A percentile compares a stretch with the other conserved stretches of the same genome.
phyloP scores from a whole-genome alignment of 345 rosid species.

The Citrus hindsii region DNA sequence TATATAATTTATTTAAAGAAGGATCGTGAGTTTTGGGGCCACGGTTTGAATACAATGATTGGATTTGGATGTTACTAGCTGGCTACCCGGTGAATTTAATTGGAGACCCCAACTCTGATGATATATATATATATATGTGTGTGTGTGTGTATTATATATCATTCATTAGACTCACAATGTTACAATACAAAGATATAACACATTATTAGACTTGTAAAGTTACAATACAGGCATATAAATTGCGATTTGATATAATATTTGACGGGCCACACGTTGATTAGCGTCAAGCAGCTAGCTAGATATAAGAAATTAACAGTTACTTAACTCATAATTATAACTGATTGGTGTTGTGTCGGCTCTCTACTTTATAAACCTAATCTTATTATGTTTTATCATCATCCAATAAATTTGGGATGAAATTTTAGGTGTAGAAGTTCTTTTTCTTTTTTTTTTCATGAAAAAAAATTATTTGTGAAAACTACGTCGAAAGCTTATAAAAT shows the following conservation, averaged over 20 bases:
- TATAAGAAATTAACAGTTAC: too few relatives aligned
- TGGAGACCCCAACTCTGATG: background rate
- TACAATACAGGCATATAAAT: too few relatives aligned
- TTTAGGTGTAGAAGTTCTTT: background rate
- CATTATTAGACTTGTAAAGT: background rate
- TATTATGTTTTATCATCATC: background rate
- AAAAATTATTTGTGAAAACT: background rate
- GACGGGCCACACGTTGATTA: too few relatives aligned
- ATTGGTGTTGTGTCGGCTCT: too few relatives aligned
- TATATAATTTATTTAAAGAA: too few relatives aligned
- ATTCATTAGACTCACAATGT: background rate
- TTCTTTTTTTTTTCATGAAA: background rate
- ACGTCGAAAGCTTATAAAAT: background rate
- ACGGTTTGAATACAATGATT: background rate
- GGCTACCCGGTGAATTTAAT: background rate
- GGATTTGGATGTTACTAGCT: background rate
- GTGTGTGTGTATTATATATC: too few relatives aligned
- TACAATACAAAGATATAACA: too few relatives aligned
- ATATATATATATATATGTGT: too few relatives aligned
- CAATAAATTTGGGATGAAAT: background rate
- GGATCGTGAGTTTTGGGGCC: too few relatives aligned
- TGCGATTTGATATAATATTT: too few relatives aligned
- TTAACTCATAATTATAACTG: too few relatives aligned
- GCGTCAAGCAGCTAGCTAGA: too few relatives aligned
- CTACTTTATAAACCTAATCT: background rate